phyloP scores from a whole-genome alignment of 176 grass and related monocot genomes.

The Zizania latifolia region DNA sequence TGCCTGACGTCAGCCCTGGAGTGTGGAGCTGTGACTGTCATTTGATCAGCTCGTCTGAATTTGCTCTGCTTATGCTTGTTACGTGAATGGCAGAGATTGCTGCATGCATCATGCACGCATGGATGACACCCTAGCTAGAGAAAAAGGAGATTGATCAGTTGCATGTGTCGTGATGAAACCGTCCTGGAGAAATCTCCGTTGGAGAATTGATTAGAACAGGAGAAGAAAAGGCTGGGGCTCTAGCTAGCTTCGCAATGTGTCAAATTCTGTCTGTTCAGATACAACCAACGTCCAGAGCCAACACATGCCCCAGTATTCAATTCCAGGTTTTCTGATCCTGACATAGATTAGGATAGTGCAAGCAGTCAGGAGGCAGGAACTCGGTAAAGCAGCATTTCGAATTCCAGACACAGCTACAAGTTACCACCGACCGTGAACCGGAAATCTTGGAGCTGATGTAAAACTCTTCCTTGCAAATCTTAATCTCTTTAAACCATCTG shows the following conservation, averaged over 20 bases:
- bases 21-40: neutral
- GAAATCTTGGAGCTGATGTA: conserved; percentile 7
- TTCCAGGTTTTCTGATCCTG: conserved; percentile 17
- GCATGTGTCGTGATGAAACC: conserved; percentile 4
- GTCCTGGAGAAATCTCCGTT: conserved; percentile 30
- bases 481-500: neutral
- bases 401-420: neutral
- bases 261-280: conserved; percentile 29
- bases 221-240: neutral
- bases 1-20: conserved; percentile 2
- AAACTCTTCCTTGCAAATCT: neutral
- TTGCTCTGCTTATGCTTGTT: neutral
- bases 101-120: neutral
- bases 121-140: conserved; percentile 13
- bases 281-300: conserved; percentile 36
- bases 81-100: neutral
- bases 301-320: conserved; percentile 24
- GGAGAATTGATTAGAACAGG: conserved; percentile 21
- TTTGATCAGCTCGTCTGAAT: neutral
- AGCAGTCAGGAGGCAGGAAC: neutral
- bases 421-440: neutral
- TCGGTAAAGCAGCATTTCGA: conserved; percentile 1
- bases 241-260: conserved; percentile 11
- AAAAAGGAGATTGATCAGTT: conserved; percentile 2
- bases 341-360: neutral